Base-by-base conservation (phyloP, 108 stramenopile species). In the Skeletonema costatum region DNA sequence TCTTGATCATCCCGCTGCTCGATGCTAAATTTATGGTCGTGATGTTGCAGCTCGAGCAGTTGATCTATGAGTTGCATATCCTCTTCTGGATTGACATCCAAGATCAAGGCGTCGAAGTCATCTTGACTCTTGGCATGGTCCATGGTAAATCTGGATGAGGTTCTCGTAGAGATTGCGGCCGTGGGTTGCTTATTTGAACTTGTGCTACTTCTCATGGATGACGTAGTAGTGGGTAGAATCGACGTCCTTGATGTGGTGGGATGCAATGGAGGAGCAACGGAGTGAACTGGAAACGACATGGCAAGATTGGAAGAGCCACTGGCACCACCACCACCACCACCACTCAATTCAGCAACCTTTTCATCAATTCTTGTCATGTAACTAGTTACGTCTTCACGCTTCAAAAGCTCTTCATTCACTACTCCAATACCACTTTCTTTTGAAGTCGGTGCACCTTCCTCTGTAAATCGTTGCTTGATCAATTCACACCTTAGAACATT, bases 1-100 rank as follows among this genome's bases (percentile, higher is more conserved):
- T 87, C 87, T 65, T 92, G 85, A 60, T 87, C 91, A 63, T 86
- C 59, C 29, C 82, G 75, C 50, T 84, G 77, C 17, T 75, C 66
- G 25, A 83, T 86, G 32, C 76, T 75, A 72, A 83, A 96, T 44
- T 91, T 87, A 21, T 91, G 85, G 53, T 93, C 92, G 1, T 86
- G 86, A 50, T 92, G 90, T 68, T 96, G 95, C 0, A 92, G 81
- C 62, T 93, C 92, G 1, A 96, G 82, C 10, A 96, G 80, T 56
- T 92, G 85, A 48, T 96, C 90, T 19, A 96, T 77, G 30, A 96
- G 92, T 32, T 90, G 86, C 76, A 96, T 90, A 41, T 96, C 95
- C 68, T 91, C 92, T 66, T 93, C 95, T 7, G 95, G 93, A 68
- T 93, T 87, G 48, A 91, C 85, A 75, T 88, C 78, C 76, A 83